Evolutionary conservation across 345 rosid genomes (phyloP).

Genomic region (Dimocarpus longan): DNA sequence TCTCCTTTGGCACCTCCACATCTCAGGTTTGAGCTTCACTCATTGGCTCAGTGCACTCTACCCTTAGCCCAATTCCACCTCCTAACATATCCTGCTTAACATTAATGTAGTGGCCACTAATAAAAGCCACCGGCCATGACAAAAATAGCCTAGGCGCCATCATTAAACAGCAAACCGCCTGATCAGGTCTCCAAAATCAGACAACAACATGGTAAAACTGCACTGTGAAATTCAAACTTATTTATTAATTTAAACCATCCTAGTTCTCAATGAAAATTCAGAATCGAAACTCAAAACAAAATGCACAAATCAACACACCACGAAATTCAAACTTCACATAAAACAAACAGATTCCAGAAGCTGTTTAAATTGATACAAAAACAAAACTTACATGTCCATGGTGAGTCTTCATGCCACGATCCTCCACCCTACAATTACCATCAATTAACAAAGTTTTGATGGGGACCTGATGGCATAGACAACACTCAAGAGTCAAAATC

Average conservation of each 20-base stretch:
- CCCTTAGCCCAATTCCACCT: not conserved
- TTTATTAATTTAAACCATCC: not conserved
- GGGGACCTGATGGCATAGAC: constrained; percentile 68
- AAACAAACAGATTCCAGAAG: not conserved
- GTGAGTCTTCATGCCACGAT: constrained; percentile 98
- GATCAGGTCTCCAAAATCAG: not conserved
- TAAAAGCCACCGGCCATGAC: no score
- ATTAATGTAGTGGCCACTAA: no score
- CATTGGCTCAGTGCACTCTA: not conserved
- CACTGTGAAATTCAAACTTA: not conserved
- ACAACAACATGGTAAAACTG: not conserved
- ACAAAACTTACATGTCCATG: constrained; percentile 82
- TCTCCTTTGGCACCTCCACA: not conserved
- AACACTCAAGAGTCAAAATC: constrained; percentile 15
- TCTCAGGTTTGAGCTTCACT: not conserved
- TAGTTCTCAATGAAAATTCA: not conserved
- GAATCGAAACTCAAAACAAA: not conserved
- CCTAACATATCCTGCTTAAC: no score
- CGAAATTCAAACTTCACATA: not conserved
- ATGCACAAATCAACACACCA: not conserved
- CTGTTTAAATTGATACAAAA: not conserved
- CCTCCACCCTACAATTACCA: constrained; percentile 98
- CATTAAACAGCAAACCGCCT: no score
- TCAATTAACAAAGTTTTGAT: constrained; percentile 91
- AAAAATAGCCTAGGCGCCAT: no score